phyloP scores from a whole-genome alignment of 345 rosid genomes.

The Salix arbutifolia region DNA sequence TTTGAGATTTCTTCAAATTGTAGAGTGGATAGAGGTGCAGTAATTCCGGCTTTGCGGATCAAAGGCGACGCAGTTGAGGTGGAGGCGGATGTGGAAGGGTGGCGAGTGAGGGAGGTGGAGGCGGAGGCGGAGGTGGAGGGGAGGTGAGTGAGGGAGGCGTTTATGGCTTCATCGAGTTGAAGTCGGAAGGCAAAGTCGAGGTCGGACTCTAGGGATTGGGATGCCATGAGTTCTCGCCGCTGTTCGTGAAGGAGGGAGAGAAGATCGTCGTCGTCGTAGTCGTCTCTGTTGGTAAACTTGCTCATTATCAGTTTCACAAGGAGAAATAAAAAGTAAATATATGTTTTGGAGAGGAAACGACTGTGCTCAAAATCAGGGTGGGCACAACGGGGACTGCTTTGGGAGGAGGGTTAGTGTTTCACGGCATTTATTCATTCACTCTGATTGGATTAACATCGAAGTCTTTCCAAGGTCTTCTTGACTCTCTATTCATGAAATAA shows the following conservation, averaged over 20 bases:
- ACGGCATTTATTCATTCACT: too few species aligned
- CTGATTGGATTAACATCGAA: too few species aligned
- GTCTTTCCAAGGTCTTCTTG: too few species aligned
- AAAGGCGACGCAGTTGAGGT: not conserved
- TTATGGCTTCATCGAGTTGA: constrained; percentile 61
- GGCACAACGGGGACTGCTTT: too few species aligned
- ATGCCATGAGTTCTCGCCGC: constrained; percentile 37
- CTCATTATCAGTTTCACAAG: not conserved
- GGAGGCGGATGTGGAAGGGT: not conserved
- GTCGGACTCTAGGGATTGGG: constrained; percentile 45
- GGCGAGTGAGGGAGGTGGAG: not conserved
- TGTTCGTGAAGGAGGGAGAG: constrained; percentile 1
- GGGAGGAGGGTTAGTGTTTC: too few species aligned
- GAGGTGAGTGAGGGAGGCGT: constrained; percentile 37
- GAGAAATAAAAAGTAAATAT: not conserved
- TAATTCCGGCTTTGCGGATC: not conserved
- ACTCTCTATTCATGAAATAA: too few species aligned
- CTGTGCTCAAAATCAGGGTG: too few species aligned
- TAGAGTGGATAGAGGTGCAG: constrained; percentile 10
- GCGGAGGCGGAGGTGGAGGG: constrained; percentile 9
- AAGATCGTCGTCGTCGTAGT: not conserved
- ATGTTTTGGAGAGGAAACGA: too few species aligned
- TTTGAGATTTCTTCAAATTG: constrained; percentile 43
- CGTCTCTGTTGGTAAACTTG: not conserved
- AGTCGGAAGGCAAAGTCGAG: constrained; percentile 58